Percentiles rank a stretch among this genome's conserved stretches.
Evolutionary conservation across 2,329 filamentous ascomycete species (phyloP).

Genomic region (Phaeosphaeriaceae sp.): DNA sequence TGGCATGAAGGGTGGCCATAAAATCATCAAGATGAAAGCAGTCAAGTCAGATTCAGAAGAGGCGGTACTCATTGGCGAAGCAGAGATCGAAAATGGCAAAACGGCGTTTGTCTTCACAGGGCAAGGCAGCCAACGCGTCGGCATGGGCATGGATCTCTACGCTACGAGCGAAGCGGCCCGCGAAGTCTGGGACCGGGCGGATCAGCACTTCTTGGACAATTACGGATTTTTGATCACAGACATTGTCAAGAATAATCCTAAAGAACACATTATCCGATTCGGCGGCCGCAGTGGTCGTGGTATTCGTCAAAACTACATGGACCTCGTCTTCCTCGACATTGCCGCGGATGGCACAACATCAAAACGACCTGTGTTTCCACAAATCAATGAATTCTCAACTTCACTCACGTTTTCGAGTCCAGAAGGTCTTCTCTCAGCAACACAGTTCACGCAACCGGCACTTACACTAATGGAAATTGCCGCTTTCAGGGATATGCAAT

Average conservation of each 20-base stretch:
- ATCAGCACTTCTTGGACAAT: conserved; percentile 40
- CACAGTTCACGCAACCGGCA: conserved; percentile 30
- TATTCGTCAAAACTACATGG: conserved; percentile 46
- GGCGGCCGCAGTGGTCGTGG: conserved; percentile 40
- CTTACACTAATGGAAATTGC: conserved; percentile 11
- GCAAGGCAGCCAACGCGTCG: conserved; percentile 48
- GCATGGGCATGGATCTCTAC: conserved; percentile 54
- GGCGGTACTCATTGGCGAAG: conserved; percentile 38
- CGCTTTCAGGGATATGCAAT: conserved; percentile 7
- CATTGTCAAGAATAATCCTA: conserved; percentile 50
- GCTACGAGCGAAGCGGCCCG: conserved; percentile 35
- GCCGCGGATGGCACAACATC: conserved; percentile 7
- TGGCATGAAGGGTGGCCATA: conserved; percentile 31
- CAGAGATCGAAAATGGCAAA: conserved; percentile 35
- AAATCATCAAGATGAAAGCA: conserved; percentile 31
- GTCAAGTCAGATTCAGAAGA: conserved; percentile 34
- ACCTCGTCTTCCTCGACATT: background rate
- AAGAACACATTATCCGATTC: conserved; percentile 47
- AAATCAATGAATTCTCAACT: conserved; percentile 8
- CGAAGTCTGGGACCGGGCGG: conserved; percentile 62
- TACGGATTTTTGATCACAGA: conserved; percentile 45
- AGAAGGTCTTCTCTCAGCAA: conserved; percentile 20
- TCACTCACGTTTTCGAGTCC: conserved; percentile 12
- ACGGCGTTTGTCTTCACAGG: conserved; percentile 52
- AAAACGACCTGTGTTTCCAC: background rate